Base-by-base conservation (phyloP, 1,139 yeast genomes). In the Suhomyces terraborum region DNA sequence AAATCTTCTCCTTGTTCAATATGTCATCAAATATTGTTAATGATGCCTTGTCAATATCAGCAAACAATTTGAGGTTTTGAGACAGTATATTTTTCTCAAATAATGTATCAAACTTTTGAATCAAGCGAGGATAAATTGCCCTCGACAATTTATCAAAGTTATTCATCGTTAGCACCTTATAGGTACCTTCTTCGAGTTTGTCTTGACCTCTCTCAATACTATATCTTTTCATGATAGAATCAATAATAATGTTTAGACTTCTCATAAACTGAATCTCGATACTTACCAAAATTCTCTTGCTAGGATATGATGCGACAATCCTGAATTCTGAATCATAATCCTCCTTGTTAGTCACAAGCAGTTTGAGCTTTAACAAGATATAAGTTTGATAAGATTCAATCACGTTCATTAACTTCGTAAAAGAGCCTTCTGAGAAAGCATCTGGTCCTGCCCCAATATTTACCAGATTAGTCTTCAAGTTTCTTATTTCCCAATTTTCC, bases 181-280 rank as follows among this genome's bases (percentile, higher is more conserved):
- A 73, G 8, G 62, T 56, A 27, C 64, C 65, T 12, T 62, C 59
- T 27, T 58, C 62, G 25, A 54, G 48, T 9, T 46, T 45, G 4
- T 49, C 49, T 18, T 52, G 52, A 13, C 51, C 49, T 41, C 68
- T 56, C 45, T 73, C 77, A 9, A 67, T 55, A 26, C 61, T 62
- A 46, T 69, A 73, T 46, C 59, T 68, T 46, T 76, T 72, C 52
- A 79, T 61, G 27, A 77, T 67, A 6, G 79, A 68, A 46, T 79
- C 81, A 10, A 77, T 52, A 3, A 77, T 59, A 6, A 74, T 64
- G 40, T 75, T 76, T 55, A 79, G 67, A 13, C 82, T 75, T 39
- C 73, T 58, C 48, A 77, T 61, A 47, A 79, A 77, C 49, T 76
- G 79, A 30, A 65, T 62, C 49, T 77, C 77, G 27, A 77, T 63